These are phyloP conservation scores for Scheffersomyces stambukii DNA, from an alignment of 1,139 yeast species.

Conservation along the genomic window DNA sequence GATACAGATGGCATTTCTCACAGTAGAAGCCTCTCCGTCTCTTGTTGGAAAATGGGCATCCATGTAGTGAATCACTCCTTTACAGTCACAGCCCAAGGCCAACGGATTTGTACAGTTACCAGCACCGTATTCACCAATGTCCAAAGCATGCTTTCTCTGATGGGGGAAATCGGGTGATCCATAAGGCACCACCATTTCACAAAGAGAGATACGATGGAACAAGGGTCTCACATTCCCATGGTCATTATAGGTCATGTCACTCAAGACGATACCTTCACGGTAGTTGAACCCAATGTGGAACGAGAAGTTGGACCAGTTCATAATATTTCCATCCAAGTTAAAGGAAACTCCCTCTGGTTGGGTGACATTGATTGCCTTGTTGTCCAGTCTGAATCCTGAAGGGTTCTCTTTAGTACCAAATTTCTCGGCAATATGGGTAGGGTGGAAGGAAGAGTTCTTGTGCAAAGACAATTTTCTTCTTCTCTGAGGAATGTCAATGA, in stretches of 20 bases:
- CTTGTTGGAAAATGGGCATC: conserved; percentile 70
- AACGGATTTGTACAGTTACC: conserved; percentile 81
- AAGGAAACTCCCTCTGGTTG: conserved; percentile 85
- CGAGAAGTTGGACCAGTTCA: conserved; percentile 73
- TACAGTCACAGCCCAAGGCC: conserved; percentile 78
- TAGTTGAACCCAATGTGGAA: conserved; percentile 80
- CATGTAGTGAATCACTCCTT: conserved; percentile 76
- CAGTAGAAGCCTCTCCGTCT: conserved; percentile 63
- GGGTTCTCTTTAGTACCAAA: conserved; percentile 50
- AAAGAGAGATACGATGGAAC: conserved; percentile 72
- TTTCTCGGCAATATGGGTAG: conserved; percentile 56
- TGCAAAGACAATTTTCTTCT: conserved; percentile 69
- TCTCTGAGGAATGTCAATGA: conserved; percentile 68
- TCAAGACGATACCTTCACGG: conserved; percentile 79
- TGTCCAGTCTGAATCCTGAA: conserved; percentile 54
- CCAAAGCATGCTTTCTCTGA: conserved; percentile 82
- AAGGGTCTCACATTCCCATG: conserved; percentile 68
- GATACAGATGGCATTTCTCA: conserved; percentile 75
- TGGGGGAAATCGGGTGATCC: conserved; percentile 78
- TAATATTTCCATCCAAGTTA: conserved; percentile 61
- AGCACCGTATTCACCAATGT: conserved; percentile 85
- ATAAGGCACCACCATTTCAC: conserved; percentile 84
- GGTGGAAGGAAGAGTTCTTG: conserved; percentile 67
- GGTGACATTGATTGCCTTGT: conserved; percentile 60
- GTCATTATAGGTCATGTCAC: conserved; percentile 69